Evolutionary conservation across 2,329 filamentous ascomycete species (phyloP), one percentile per base, ranked within the genome.

Genomic region (Xylaria polymorpha): DNA sequence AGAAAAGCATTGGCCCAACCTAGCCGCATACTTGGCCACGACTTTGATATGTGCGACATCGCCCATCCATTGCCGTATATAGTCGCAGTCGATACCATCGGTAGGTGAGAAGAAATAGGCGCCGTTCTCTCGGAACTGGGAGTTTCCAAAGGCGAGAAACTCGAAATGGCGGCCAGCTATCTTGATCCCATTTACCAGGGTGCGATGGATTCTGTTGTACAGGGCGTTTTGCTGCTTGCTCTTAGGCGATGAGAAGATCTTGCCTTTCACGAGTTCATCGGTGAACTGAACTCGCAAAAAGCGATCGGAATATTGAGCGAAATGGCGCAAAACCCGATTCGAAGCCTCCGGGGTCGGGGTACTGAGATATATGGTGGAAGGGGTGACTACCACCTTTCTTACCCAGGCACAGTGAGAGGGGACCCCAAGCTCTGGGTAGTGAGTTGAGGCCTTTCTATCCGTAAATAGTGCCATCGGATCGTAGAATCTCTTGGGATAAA

Each of bases 141-240:
- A 98, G 79, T 96, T 98, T 0, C 96, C 95, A 81, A 94, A 98
- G 0, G 95, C 96, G 32, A 99, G 87, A 72, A 98, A 98, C 73
- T 95, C 88, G 79, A 94, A 99, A 67, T 89, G 88, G 8, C 93
- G 90, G 71, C 91, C 92, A 4, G 93, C 96, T 59, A 99, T 90
- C 0, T 85, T 85, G 72, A 99, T 95, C 0, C 96, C 96, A 64
- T 96, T 88, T 53, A 82, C 85, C 76, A 98, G 83, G 0, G 91
- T 87, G 57, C 91, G 86, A 71, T 89, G 88, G 22, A 98, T 86
- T 14, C 94, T 88, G 32, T 88, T 88, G 79, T 92, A 97, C 0
- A 97, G 78, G 64, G 92, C 88, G 67, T 94, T 87, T 71, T 91
- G 90, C 15, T 84, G 84, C 44, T 85, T 81, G 43, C 85, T 86